A percentile compares a stretch with the other conserved stretches of the same genome.
phyloP scores from a whole-genome alignment of 2,329 filamentous ascomycete genomes.

The Coniella vitis region DNA sequence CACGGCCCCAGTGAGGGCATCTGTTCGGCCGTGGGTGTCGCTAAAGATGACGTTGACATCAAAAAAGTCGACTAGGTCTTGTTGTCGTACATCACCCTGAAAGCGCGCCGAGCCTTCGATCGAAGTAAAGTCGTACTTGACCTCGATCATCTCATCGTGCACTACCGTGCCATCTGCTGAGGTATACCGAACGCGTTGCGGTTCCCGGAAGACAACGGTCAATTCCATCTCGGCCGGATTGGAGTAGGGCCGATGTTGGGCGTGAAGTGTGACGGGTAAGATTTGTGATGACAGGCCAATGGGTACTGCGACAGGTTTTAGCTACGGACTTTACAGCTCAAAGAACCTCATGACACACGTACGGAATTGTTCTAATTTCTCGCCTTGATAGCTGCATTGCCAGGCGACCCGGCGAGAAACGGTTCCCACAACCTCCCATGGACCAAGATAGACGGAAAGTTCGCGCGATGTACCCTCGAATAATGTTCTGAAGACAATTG shows the following conservation, averaged over 20 bases:
- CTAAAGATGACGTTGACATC: constrained; percentile 48
- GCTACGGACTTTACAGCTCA: constrained; percentile 9
- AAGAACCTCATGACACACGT: constrained; percentile 19
- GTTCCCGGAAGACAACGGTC: constrained; percentile 39
- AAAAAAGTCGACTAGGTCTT: constrained; percentile 43
- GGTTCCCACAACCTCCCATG: constrained; percentile 43
- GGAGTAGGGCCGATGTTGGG: constrained; percentile 43
- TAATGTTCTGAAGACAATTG: constrained; percentile 32
- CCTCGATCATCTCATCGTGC: constrained; percentile 41
- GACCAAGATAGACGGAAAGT: constrained; percentile 44
- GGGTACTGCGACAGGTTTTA: constrained; percentile 31
- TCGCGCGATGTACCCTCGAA: constrained; percentile 43
- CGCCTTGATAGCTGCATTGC: constrained; percentile 46
- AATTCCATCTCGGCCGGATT: constrained; percentile 44
- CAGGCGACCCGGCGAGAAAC: constrained; percentile 43
- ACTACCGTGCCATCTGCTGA: constrained; percentile 39
- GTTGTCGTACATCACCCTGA: constrained; percentile 41
- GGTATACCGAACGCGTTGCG: constrained; percentile 42
- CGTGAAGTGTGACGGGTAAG: constrained; percentile 43
- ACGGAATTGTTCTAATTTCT: constrained; percentile 46
- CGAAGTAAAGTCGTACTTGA: constrained; percentile 45
- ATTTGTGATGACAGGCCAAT: constrained; percentile 37
- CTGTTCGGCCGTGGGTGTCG: constrained; percentile 41
- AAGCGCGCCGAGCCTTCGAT: constrained; percentile 41
- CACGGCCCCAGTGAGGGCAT: constrained; percentile 39